A percentile compares a stretch with the other conserved stretches of the same genome.
Conservation (phyloP, 1,284 basidiomycete species). For the Heterobasidion parviporum region DNA sequence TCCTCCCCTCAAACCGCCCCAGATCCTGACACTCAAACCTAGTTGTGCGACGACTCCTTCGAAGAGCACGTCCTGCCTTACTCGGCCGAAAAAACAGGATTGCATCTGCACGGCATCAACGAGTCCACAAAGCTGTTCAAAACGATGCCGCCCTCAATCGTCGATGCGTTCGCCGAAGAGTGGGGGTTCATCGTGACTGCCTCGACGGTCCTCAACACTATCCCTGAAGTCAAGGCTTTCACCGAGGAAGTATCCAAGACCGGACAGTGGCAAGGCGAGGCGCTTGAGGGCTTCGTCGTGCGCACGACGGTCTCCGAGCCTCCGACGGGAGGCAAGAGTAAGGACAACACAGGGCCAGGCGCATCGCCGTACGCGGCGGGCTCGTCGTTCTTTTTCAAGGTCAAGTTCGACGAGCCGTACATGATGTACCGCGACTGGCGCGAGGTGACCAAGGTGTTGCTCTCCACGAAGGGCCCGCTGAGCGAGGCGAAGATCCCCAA, state of each 20-base stretch:
- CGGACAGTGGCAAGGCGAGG: conserved; percentile 78
- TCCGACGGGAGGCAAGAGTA: conserved; percentile 22
- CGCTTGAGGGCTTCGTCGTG: conserved; percentile 96
- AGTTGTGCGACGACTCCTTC: conserved; percentile 97
- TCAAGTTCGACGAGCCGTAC: conserved; percentile 99
- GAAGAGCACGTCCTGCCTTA: conserved; percentile 96
- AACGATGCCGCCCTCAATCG: conserved; percentile 62
- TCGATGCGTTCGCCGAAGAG: conserved; percentile 77
- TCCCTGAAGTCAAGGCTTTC: conserved; percentile 69
- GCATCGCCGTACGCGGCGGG: conserved; percentile 68
- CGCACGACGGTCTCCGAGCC: conserved; percentile 58
- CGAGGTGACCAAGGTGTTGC: conserved; percentile 80
- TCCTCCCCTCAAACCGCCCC: background rate
- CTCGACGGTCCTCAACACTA: conserved; percentile 49
- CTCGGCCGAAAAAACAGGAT: conserved; percentile 74
- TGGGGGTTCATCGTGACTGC: conserved; percentile 91
- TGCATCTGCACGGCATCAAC: conserved; percentile 94
- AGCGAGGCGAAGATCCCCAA: conserved; percentile 37
- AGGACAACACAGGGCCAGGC: conserved; percentile 17
- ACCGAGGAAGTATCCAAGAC: conserved; percentile 60
- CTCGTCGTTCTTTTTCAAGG: conserved; percentile 96
- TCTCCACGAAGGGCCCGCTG: conserved; percentile 32
- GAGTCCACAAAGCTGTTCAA: conserved; percentile 61
- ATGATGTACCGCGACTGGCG: conserved; percentile 98
- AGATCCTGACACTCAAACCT: background rate